Conservation (phyloP, 2,329 filamentous ascomycete species). For the Penicillium thymicola region DNA sequence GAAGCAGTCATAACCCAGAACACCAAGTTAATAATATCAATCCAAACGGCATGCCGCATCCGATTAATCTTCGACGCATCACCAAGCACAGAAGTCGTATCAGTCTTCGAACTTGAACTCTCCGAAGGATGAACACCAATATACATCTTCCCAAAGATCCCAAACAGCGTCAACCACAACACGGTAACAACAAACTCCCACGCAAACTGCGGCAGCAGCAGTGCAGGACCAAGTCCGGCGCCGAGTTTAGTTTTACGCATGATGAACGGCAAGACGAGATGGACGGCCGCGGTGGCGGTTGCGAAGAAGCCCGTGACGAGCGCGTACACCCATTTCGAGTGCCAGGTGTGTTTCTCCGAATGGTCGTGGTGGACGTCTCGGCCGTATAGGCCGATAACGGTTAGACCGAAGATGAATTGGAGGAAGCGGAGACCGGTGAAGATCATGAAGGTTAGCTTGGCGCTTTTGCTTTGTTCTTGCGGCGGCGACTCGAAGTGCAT, state of each 20-base stretch:
- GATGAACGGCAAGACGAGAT: conserved; percentile 59
- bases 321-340: conserved; percentile 77
- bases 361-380: conserved; percentile 55
- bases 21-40: conserved; percentile 70
- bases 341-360: conserved; percentile 49
- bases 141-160: conserved; percentile 78
- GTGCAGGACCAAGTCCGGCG: conserved; percentile 20
- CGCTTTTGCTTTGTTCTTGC: conserved; percentile 12
- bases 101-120: neutral
- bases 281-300: conserved; percentile 62
- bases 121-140: conserved; percentile 59
- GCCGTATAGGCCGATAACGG: conserved; percentile 76
- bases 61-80: conserved; percentile 51
- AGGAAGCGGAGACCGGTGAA: conserved; percentile 61
- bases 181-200: conserved; percentile 73
- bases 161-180: conserved; percentile 78
- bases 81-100: neutral
- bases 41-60: conserved; percentile 86
- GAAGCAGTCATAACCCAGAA: conserved; percentile 68
- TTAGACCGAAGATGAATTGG: conserved; percentile 72
- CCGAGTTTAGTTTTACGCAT: conserved; percentile 23
- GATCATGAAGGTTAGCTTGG: conserved; percentile 16
- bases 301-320: conserved; percentile 65
- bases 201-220: conserved; percentile 51
- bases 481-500: conserved; percentile 10